Evolutionary conservation across 768 basidiomycete species (phyloP).

Genomic region (Russula griseocarnosa): DNA sequence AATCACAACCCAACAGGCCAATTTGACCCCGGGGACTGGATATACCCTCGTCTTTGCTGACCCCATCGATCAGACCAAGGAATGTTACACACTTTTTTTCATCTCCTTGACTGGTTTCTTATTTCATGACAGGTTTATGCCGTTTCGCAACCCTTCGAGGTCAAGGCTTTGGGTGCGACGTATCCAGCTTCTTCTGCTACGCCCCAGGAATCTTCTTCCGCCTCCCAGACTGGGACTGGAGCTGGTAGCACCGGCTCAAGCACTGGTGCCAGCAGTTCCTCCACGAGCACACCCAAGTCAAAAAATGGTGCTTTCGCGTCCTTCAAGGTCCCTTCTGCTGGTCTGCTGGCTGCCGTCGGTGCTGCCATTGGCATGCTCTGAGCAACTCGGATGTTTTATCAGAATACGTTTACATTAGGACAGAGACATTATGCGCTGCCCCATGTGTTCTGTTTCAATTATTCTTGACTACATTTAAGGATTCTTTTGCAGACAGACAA

Average conservation of each 20-base stretch:
- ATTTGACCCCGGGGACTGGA: constrained; percentile 40
- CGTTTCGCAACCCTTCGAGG: constrained; percentile 51
- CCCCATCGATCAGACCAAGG: constrained; percentile 48
- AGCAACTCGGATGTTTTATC: background rate
- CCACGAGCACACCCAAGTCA: constrained; percentile 2
- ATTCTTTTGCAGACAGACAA: constrained; percentile 7
- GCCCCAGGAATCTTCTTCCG: constrained; percentile 31
- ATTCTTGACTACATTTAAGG: background rate
- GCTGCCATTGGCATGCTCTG: constrained; percentile 27
- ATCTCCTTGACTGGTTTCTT: constrained; percentile 2
- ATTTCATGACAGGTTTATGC: constrained; percentile 50
- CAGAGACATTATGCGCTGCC: constrained; percentile 11
- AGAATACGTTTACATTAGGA: background rate
- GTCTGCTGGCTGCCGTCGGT: constrained; percentile 23
- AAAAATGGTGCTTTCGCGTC: constrained; percentile 13
- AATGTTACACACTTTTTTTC: constrained; percentile 35
- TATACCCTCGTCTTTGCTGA: constrained; percentile 53
- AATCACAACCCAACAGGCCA: constrained; percentile 46
- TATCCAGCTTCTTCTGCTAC: constrained; percentile 46
- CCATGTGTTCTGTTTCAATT: background rate
- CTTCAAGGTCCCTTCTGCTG: constrained; percentile 20
- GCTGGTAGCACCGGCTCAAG: constrained; percentile 4
- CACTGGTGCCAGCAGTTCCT: constrained; percentile 8
- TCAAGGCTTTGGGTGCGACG: constrained; percentile 52
- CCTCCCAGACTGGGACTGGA: background rate